Percentiles rank a stretch among this genome's conserved stretches.
Conservation (phyloP, 2,329 filamentous ascomycete genomes). For the Pseudocercospora fijiensis region DNA sequence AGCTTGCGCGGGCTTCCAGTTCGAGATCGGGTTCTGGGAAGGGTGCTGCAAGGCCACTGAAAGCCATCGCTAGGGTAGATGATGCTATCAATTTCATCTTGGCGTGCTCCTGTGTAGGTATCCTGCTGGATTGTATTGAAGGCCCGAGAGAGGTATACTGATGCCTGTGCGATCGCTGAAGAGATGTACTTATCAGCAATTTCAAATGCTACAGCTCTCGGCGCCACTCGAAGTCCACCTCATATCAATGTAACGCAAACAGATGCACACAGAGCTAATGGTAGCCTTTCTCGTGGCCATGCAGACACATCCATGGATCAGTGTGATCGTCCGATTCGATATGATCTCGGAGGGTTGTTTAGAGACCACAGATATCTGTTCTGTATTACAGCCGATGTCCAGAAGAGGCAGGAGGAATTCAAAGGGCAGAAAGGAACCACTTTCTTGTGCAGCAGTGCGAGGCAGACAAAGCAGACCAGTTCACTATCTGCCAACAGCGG, state of each 20-base stretch:
- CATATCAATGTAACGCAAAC: background rate
- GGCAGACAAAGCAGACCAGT: background rate
- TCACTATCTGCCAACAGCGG: background rate
- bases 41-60: slow-evolving; percentile 13
- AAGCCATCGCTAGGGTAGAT: slow-evolving; percentile 3
- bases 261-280: background rate
- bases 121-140: background rate
- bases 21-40: background rate
- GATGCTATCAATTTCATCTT: slow-evolving; percentile 8
- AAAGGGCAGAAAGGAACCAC: background rate
- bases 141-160: background rate
- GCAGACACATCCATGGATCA: background rate
- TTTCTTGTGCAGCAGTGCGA: background rate
- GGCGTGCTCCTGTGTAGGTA: background rate
- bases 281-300: background rate
- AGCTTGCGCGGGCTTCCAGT: slow-evolving; percentile 15
- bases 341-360: background rate
- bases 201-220: background rate
- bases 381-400: background rate
- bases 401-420: background rate
- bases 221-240: background rate
- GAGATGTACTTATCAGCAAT: background rate
- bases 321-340: background rate
- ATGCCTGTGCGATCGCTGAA: background rate
- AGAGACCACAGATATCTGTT: background rate